Evolutionary conservation across 495 filamentous ascomycete species (phyloP).

Genomic region (Xylaria flabelliformis): DNA sequence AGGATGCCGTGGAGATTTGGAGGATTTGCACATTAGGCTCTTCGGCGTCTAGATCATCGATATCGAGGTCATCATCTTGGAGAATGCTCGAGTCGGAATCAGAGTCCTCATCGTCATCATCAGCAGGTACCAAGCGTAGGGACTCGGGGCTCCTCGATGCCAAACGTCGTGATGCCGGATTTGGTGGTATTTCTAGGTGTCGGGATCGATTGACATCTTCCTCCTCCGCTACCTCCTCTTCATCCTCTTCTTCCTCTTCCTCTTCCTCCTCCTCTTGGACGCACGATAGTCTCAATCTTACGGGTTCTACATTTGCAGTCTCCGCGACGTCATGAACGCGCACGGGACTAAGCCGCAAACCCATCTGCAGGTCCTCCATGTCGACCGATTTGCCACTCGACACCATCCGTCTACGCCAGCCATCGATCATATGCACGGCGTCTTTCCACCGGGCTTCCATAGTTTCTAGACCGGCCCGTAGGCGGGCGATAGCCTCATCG

Average conservation of each 20-base stretch:
- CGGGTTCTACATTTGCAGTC: constrained; percentile 45
- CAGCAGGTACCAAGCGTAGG: constrained; percentile 43
- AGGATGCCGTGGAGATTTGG: constrained; percentile 46
- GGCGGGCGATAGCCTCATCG: constrained; percentile 83
- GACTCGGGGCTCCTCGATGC: constrained; percentile 37
- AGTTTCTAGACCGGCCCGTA: constrained; percentile 85
- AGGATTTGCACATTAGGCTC: constrained; percentile 57
- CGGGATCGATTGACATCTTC: constrained; percentile 11
- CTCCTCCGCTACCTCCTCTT: constrained; percentile 47
- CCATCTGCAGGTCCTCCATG: constrained; percentile 80
- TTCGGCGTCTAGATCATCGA: constrained; percentile 55
- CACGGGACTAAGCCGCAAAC: constrained; percentile 70
- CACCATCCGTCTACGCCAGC: constrained; percentile 85
- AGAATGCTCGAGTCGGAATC: constrained; percentile 57
- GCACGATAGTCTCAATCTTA: constrained; percentile 43
- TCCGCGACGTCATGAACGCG: constrained; percentile 59
- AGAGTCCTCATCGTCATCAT: constrained; percentile 46
- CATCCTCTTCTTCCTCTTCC: constrained; percentile 32
- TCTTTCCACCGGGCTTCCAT: constrained; percentile 93
- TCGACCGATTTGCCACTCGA: constrained; percentile 80
- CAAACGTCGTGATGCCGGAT: constrained; percentile 34
- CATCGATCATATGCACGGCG: constrained; percentile 86
- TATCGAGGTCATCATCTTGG: constrained; percentile 56
- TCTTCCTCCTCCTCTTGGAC: constrained; percentile 48
- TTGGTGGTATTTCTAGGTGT: constrained; percentile 28